Evolutionary conservation across 208 protist genomes (phyloP), one percentile per base, ranked within the genome.

Genomic region (Herpetomonas samuelpessoai): DNA sequence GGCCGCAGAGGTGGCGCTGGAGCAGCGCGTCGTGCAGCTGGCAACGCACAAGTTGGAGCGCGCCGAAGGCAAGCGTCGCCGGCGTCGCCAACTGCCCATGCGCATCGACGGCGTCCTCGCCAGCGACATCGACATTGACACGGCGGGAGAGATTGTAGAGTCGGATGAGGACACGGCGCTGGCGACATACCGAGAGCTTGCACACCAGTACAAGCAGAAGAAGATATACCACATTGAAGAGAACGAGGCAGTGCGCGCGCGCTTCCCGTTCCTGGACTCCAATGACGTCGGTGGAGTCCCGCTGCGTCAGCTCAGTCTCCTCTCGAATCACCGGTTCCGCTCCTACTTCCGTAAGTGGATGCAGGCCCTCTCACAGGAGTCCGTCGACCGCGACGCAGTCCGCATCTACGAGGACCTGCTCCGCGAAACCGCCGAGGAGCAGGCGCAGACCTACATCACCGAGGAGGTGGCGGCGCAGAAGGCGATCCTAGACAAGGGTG

Each of bases 361-460:
- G 48, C 48, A 48, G 38, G 58, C 66, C 6, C 45, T 91, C 14
- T 41, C 76, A 4, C 71, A 58, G 50, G 71, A 79, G 38, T 53
- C 64, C 1, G 71, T 87, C 3, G 83, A 91, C 51, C 65, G 70
- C 14, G 78, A 85, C 48, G 61, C 66, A 25, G 67, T 86, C 6
- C 76, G 70, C 63, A 78, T 83, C 39, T 87, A 77, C 67, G 80
- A 87, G 44, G 76, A 87, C 44, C 50, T 87, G 45, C 69, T 91
- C 27, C 68, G 80, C 14, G 83, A 85, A 54, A 61, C 62, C 19
- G 83, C 76, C 1, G 65, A 70, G 58, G 67, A 76, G 50, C 61
- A 70, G 12, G 70, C 70, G 12, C 48, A 28, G 22, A 51, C 44
- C 18, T 49, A 57, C 41, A n/a, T 56, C 30, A 28, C 46, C 50